A percentile compares a stretch with the other conserved stretches of the same genome.
phyloP scores from a whole-genome alignment of 2,329 filamentous ascomycete species.

The Cryoendolithus antarcticus region DNA sequence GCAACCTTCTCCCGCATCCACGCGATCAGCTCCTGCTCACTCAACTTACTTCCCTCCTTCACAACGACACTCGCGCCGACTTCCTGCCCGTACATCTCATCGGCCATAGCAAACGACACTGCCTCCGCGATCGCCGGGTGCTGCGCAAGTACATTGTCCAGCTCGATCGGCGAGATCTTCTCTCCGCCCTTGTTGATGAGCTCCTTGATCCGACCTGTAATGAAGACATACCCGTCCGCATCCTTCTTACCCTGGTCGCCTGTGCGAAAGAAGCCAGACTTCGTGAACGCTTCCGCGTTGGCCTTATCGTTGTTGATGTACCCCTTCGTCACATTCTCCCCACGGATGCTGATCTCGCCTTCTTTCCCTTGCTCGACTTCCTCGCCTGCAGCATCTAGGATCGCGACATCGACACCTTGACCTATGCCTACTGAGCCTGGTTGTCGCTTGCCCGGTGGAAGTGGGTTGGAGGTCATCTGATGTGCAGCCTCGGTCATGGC shows the following conservation, averaged over 20 bases:
- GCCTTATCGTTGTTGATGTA: conserved; percentile 38
- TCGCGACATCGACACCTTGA: conserved; percentile 59
- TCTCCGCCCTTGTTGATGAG: conserved; percentile 40
- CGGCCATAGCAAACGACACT: conserved; percentile 31
- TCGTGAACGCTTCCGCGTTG: conserved; percentile 33
- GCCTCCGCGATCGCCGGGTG: conserved; percentile 32
- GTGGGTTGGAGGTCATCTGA: conserved; percentile 60
- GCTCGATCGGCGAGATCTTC: conserved; percentile 35
- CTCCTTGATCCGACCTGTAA: conserved; percentile 52
- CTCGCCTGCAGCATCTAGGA: conserved; percentile 54
- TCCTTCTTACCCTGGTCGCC: conserved; percentile 62
- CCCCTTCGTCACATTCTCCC: conserved; percentile 37
- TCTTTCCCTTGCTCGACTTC: conserved; percentile 27
- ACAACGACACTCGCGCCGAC: conserved; percentile 57
- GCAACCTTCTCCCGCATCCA: conserved; percentile 25
- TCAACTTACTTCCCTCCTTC: conserved; percentile 15
- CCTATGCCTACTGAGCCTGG: conserved; percentile 70
- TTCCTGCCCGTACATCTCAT: conserved; percentile 61
- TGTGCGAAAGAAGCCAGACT: conserved; percentile 39
- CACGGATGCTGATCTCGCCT: conserved; percentile 38
- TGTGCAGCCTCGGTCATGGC: conserved; percentile 83
- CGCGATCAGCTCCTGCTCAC: conserved; percentile 24
- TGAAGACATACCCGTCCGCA: conserved; percentile 67
- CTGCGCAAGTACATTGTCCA: conserved; percentile 32
- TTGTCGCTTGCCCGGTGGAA: conserved; percentile 43